These are phyloP conservation scores for Marchantia paleacea DNA, from an alignment of 225 moss, liverwort and hornwort genomes.

Conservation along the genomic window DNA sequence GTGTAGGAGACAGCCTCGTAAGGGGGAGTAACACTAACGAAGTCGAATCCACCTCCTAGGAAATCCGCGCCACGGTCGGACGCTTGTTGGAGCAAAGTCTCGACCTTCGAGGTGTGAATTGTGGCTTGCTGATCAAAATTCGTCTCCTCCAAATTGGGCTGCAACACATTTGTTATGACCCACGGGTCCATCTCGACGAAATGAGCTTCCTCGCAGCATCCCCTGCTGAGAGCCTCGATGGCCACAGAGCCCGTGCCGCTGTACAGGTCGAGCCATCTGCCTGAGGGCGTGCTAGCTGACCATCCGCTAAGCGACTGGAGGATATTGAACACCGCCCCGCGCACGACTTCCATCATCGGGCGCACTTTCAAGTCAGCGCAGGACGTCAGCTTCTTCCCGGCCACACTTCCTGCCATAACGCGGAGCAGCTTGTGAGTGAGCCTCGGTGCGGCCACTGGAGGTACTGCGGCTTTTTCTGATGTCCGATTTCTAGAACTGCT, in stretches of 20 bases:
- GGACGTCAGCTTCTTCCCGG: constrained; percentile 82
- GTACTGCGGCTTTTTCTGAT: constrained; percentile 1
- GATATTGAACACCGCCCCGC: constrained; percentile 89
- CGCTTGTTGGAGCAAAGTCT: constrained; percentile 65
- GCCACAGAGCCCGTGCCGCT: constrained; percentile 97
- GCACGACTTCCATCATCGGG: constrained; percentile 99
- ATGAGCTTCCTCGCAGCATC: constrained; percentile 72
- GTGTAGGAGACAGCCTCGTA: constrained; percentile 85
- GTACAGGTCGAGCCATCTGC: constrained; percentile 94
- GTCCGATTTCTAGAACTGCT: not conserved
- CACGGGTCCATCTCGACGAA: constrained; percentile 98
- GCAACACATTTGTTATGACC: constrained; percentile 76
- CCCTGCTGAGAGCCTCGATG: constrained; percentile 93
- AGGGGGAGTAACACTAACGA: constrained; percentile 91
- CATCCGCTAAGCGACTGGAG: constrained; percentile 76
- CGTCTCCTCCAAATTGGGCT: constrained; percentile 71
- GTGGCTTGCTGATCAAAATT: constrained; percentile 56
- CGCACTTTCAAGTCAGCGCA: constrained; percentile 79
- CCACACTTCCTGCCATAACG: constrained; percentile 83
- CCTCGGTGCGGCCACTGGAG: constrained; percentile 47
- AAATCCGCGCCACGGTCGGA: constrained; percentile 57
- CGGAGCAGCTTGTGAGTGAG: constrained; percentile 85
- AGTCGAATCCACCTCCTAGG: constrained; percentile 81
- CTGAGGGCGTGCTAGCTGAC: constrained; percentile 58
- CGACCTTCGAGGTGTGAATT: constrained; percentile 71